Percentiles rank a stretch among this genome's conserved stretches.
Conservation (phyloP, 2,329 filamentous ascomycete species). For the Coleophoma crateriformis region DNA sequence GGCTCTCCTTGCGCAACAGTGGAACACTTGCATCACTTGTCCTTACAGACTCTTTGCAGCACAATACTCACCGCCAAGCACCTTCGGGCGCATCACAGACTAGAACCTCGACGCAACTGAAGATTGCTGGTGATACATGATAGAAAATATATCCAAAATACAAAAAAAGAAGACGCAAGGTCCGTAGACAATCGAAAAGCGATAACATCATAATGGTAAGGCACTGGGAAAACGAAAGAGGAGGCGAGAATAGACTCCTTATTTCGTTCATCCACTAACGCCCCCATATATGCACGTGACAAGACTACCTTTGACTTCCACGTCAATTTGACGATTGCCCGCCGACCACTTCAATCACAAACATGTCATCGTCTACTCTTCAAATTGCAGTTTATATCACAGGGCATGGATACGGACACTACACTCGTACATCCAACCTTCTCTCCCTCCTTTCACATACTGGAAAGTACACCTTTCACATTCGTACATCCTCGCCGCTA, state of each 20-base stretch:
- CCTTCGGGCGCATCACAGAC: neutral
- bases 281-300: neutral
- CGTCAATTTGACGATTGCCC: too few species aligned
- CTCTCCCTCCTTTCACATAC: conserved; percentile 17
- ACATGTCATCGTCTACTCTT: conserved; percentile 7
- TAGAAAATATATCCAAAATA: neutral
- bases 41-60: too few species aligned
- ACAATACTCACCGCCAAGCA: neutral
- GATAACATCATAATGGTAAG: too few species aligned
- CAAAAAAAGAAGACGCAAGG: neutral
- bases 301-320: too few species aligned
- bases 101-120: neutral
- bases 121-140: neutral
- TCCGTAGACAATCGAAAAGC: too few species aligned
- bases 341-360: neutral
- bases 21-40: too few species aligned
- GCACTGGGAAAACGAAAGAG: too few species aligned
- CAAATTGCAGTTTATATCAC: conserved; percentile 10
- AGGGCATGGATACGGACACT: conserved; percentile 4
- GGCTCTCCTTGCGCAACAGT: too few species aligned
- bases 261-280: neutral
- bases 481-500: conserved; percentile 8
- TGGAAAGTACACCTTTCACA: conserved; percentile 11
- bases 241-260: neutral
- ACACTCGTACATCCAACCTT: conserved; percentile 34